Percentiles rank a stretch among this genome's conserved stretches.
phyloP scores from a whole-genome alignment of 1,284 basidiomycete genomes.

The Serendipita sp. region DNA sequence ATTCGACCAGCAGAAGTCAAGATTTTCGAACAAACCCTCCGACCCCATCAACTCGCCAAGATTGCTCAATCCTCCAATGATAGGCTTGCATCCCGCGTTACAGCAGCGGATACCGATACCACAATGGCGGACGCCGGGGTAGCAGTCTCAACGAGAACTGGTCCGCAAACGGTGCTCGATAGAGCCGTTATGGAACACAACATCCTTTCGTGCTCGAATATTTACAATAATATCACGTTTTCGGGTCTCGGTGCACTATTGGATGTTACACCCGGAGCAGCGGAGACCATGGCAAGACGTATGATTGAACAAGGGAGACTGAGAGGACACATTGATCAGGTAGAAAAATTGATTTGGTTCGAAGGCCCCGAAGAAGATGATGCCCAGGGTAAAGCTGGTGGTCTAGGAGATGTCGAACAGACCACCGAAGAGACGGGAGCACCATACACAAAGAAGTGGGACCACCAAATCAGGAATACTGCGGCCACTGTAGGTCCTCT shows the following conservation, averaged over 20 bases:
- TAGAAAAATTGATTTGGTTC: slow-evolving; percentile 84
- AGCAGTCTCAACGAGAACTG: slow-evolving; percentile 56
- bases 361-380: slow-evolving; percentile 75
- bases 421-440: slow-evolving; percentile 77
- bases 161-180: slow-evolving; percentile 90
- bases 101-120: slow-evolving; percentile 34
- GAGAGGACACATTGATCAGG: slow-evolving; percentile 85
- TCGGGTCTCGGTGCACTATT: slow-evolving; percentile 72
- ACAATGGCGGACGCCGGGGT: slow-evolving; percentile 29
- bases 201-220: slow-evolving; percentile 83
- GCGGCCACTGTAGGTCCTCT: slow-evolving; percentile 55
- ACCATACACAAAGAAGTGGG: slow-evolving; percentile 82
- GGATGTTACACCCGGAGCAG: slow-evolving; percentile 72
- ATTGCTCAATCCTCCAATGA: slow-evolving; percentile 72
- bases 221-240: slow-evolving; percentile 92
- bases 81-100: slow-evolving; percentile 48
- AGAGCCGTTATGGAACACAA: slow-evolving; percentile 98
- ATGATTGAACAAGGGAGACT: slow-evolving; percentile 95
- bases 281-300: slow-evolving; percentile 84
- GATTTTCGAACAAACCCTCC: slow-evolving; percentile 77
- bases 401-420: slow-evolving; percentile 72
- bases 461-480: slow-evolving; percentile 72
- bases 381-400: slow-evolving; percentile 83
- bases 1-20: slow-evolving; percentile 78
- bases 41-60: slow-evolving; percentile 84